Evolutionary conservation across 1,284 basidiomycete species (phyloP), one percentile per base, ranked within the genome.

Genomic region (Clitocybe nebularis): DNA sequence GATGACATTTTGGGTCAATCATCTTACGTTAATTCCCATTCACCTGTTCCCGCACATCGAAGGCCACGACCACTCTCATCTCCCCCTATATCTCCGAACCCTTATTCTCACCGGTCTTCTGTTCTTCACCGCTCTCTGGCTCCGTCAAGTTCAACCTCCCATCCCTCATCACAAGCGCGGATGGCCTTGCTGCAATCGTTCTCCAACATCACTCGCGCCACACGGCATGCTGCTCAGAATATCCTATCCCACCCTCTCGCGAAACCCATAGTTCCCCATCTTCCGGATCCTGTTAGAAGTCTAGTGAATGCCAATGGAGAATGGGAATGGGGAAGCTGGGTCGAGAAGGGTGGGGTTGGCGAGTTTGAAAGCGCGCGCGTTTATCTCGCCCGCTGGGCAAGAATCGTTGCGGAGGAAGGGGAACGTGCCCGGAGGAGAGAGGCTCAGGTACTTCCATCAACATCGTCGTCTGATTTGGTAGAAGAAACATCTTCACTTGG

Each of bases 321-420:
- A 56, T 77, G 82, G 62, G 86, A 91, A 53, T 89, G 89, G 80
- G 79, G 83, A 8, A 88, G 85, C 50, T 89, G 86, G 86, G 81
- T 89, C 6, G 84, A 89, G 59, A 84, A 89, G 55, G 88, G 88
- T 10, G 90, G 89, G 3, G 85, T 92, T 6, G 89, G 85, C 9
- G 92, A 94, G 62, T 99, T 95, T 60, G 96, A 99, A 63, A 89
- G 88, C 44, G 95, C 96, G 0, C 74, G 95, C 2, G 91, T 99
- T 4, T 99, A 98, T 61, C 77, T 99, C 5, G 96, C 96, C 1
- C 79, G 91, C 21, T 99, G 96, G 96, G 95, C 96, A 0, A 74
- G 93, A 40, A 84, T 93, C 35, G 95, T 99, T 0, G 95, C 93
- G 1, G 93, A 96, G 63, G 93, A 96, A 60, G 93, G 93, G 5